Conservation (phyloP, 2,329 filamentous ascomycete genomes). For the Berkeleyomyces basicola region DNA sequence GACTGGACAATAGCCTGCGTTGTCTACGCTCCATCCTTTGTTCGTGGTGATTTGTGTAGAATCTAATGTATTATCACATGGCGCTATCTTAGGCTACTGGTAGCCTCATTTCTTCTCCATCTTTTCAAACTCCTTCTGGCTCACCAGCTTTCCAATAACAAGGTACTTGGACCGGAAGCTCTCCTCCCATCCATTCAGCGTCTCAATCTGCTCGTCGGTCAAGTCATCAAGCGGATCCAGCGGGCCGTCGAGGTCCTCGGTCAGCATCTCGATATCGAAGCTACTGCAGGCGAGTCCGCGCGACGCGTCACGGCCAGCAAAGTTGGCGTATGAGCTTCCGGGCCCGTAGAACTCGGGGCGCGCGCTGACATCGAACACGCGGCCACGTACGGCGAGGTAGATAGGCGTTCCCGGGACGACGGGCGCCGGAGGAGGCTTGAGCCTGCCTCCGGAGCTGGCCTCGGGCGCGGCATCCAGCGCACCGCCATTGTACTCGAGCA, state of each 20-base stretch:
- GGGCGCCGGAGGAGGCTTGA: too few species aligned
- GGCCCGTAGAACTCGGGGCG: conserved; percentile 94
- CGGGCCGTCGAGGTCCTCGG: conserved; percentile 70
- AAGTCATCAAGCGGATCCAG: conserved; percentile 62
- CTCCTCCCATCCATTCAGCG: conserved; percentile 81
- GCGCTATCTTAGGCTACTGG: too few species aligned
- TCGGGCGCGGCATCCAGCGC: neutral
- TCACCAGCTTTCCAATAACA: conserved; percentile 74
- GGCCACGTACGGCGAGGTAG: conserved; percentile 79
- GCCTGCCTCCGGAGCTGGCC: too few species aligned
- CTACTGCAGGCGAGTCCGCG: conserved; percentile 77
- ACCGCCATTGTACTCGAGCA: conserved; percentile 69
- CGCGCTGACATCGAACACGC: conserved; percentile 74
- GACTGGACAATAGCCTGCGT: neutral
- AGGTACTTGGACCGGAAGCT: conserved; percentile 87
- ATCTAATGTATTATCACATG: too few species aligned
- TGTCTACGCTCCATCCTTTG: conserved; percentile 15
- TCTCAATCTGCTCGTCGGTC: conserved; percentile 60
- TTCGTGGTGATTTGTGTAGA: too few species aligned
- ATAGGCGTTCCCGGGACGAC: conserved; percentile 49
- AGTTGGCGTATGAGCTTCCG: conserved; percentile 88
- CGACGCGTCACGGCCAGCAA: conserved; percentile 81
- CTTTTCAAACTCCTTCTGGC: conserved; percentile 25
- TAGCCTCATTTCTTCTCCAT: conserved; percentile 14
- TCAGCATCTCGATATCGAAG: conserved; percentile 92